Conservation (phyloP, 139 green algal species). For the Volvox reticuliferus region DNA sequence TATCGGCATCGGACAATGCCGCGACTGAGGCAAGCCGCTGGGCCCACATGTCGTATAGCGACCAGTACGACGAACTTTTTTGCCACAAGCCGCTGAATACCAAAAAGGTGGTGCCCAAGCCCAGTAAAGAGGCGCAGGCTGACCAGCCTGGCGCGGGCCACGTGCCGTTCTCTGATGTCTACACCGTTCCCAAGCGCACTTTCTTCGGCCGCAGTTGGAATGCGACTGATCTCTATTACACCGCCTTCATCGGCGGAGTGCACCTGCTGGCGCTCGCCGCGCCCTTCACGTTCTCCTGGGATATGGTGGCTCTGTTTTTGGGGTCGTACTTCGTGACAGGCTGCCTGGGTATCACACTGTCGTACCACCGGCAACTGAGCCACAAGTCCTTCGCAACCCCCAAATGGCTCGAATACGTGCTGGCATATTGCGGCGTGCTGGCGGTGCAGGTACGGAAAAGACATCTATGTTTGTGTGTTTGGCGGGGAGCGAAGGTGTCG, state of each 20-base stretch:
- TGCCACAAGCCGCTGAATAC: constrained; percentile 68
- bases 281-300: constrained; percentile 86
- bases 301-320: constrained; percentile 86
- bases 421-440: constrained; percentile 98
- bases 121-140: constrained; percentile 73
- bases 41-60: constrained; percentile 74
- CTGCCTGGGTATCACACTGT: constrained; percentile 97
- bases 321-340: constrained; percentile 95
- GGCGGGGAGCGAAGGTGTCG: too few relatives aligned
- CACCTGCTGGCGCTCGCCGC: constrained; percentile 82
- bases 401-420: constrained; percentile 99
- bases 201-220: constrained; percentile 79
- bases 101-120: constrained; percentile 83
- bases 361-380: constrained; percentile 92
- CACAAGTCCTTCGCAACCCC: constrained; percentile 93
- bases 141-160: constrained; percentile 64
- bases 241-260: constrained; percentile 83
- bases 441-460: constrained; percentile 78
- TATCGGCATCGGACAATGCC: background rate
- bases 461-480: too few relatives aligned
- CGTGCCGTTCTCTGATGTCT: constrained; percentile 80
- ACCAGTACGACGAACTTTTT: constrained; percentile 88
- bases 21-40: background rate
- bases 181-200: constrained; percentile 60
- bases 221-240: constrained; percentile 82